These are phyloP conservation scores for Senna siamea DNA, from an alignment of 306 rosid genomes.

Conservation along the genomic window DNA sequence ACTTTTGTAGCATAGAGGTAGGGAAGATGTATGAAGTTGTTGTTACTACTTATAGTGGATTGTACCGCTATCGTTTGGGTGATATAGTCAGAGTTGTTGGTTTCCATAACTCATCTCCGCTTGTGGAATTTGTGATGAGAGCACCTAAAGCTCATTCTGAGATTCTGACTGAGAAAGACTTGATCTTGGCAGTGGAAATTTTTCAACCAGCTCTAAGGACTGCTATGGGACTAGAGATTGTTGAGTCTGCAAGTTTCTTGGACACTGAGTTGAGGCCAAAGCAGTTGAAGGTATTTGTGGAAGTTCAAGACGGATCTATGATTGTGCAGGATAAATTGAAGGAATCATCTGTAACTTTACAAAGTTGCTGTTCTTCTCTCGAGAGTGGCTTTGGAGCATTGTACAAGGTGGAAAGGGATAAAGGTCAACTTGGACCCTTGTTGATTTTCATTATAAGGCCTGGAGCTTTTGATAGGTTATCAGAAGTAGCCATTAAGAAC, in stretches of 20 bases:
- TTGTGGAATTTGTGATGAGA: slow-evolving; percentile 64
- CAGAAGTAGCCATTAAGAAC: slow-evolving; percentile 51
- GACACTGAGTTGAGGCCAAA: slow-evolving; percentile 46
- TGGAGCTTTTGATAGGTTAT: slow-evolving; percentile 55
- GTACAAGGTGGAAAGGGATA: slow-evolving; percentile 54
- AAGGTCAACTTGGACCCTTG: slow-evolving; percentile 53
- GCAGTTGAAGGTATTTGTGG: slow-evolving; percentile 56
- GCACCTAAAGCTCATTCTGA: slow-evolving; percentile 58
- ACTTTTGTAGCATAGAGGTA: slow-evolving; percentile 49
- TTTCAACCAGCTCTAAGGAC: slow-evolving; percentile 46
- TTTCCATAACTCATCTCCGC: slow-evolving; percentile 58
- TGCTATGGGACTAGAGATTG: slow-evolving; percentile 47
- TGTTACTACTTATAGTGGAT: slow-evolving; percentile 66
- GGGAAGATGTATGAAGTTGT: slow-evolving; percentile 80
- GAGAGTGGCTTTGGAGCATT: slow-evolving; percentile 65
- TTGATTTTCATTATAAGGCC: slow-evolving; percentile 46
- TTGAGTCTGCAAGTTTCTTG: slow-evolving; percentile 60
- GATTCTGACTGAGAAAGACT: slow-evolving; percentile 61
- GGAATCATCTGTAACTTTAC: slow-evolving; percentile 42
- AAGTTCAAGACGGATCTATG: slow-evolving; percentile 48
- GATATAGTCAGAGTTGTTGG: slow-evolving; percentile 70
- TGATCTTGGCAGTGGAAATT: slow-evolving; percentile 52
- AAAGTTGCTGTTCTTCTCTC: slow-evolving; percentile 45
- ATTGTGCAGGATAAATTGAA: slow-evolving; percentile 40
- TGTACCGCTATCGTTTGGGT: slow-evolving; percentile 64